Percentiles rank a stretch among this genome's conserved stretches.
Evolutionary conservation across 768 basidiomycete species (phyloP).

Genomic region (Piloderma croceum): DNA sequence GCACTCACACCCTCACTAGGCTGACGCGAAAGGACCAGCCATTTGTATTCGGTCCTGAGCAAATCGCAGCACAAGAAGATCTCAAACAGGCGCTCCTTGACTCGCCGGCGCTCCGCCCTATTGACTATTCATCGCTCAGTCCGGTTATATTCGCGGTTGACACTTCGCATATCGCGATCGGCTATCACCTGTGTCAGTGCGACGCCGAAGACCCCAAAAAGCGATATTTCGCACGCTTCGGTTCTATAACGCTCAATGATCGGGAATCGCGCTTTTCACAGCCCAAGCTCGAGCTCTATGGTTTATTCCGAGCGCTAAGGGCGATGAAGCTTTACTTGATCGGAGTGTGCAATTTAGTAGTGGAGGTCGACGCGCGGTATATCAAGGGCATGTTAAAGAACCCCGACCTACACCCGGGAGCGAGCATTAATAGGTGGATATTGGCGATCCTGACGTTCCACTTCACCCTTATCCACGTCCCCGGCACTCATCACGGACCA

Average conservation of each 20-base stretch:
- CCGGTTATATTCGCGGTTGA: no score
- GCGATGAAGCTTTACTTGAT: constrained; percentile 19
- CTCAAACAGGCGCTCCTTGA: no score
- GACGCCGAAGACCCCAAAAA: no score
- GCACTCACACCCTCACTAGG: constrained; percentile 7
- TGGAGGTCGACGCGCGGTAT: constrained; percentile 26
- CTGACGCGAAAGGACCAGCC: constrained; percentile 8
- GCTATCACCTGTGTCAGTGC: no score
- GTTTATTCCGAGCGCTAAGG: constrained; percentile 21
- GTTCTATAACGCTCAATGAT: constrained; percentile 21
- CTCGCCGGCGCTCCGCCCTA: no score
- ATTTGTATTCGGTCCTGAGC: no score
- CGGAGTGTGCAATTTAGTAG: constrained; percentile 17
- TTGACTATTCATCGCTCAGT: no score
- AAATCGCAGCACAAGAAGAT: no score
- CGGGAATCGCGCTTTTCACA: constrained; percentile 14
- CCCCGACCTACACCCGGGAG: no score
- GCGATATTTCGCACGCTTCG: constrained; percentile 19
- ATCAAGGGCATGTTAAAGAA: constrained; percentile 31
- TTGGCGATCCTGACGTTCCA: constrained; percentile 27
- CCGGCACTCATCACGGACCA: constrained; percentile 20
- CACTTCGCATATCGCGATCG: no score
- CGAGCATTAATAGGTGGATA: constrained; percentile 36
- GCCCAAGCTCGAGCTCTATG: no score
- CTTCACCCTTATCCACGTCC: constrained; percentile 27